Evolutionary conservation across 2,329 filamentous ascomycete genomes (phyloP).

Genomic region (Nemania abortiva): DNA sequence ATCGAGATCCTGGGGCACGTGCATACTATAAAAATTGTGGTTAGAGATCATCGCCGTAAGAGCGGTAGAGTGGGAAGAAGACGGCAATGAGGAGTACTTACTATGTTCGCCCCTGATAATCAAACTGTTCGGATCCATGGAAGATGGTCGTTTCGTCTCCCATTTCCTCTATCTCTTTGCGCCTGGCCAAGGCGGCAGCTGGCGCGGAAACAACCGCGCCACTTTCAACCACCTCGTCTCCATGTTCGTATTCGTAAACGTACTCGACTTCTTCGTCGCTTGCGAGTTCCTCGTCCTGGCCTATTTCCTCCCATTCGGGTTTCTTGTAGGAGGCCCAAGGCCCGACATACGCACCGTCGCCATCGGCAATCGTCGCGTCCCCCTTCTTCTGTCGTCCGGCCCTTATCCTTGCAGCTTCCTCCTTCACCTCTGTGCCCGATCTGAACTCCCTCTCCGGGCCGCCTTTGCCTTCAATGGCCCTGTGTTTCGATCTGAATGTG

Average conservation of each 20-base stretch:
- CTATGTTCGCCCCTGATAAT: slow-evolving; percentile 95
- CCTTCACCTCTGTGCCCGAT: slow-evolving; percentile 72
- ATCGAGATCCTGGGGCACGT: slow-evolving; percentile 90
- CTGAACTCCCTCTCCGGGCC: slow-evolving; percentile 69
- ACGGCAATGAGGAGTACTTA: slow-evolving; percentile 6
- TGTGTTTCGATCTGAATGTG: slow-evolving; percentile 88
- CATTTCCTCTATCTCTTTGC: slow-evolving; percentile 69
- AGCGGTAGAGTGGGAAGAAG: neutral
- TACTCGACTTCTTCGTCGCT: slow-evolving; percentile 84
- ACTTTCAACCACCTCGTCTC: slow-evolving; percentile 72
- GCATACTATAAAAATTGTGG: slow-evolving; percentile 68
- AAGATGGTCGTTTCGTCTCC: slow-evolving; percentile 87
- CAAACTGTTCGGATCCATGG: slow-evolving; percentile 83
- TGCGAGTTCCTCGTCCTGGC: slow-evolving; percentile 78
- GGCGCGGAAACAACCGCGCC: slow-evolving; percentile 71
- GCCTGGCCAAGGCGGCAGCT: slow-evolving; percentile 63
- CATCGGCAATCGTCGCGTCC: slow-evolving; percentile 84
- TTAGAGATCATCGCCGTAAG: slow-evolving; percentile 10
- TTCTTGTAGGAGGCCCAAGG: slow-evolving; percentile 91
- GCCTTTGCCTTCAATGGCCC: slow-evolving; percentile 78
- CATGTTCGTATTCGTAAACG: slow-evolving; percentile 79
- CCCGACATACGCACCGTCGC: slow-evolving; percentile 88
- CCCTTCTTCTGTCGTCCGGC: slow-evolving; percentile 88
- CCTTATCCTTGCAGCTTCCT: slow-evolving; percentile 74
- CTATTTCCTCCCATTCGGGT: slow-evolving; percentile 79